Conservation (phyloP, 2,329 filamentous ascomycete species). For the Colletotrichum magnum region DNA sequence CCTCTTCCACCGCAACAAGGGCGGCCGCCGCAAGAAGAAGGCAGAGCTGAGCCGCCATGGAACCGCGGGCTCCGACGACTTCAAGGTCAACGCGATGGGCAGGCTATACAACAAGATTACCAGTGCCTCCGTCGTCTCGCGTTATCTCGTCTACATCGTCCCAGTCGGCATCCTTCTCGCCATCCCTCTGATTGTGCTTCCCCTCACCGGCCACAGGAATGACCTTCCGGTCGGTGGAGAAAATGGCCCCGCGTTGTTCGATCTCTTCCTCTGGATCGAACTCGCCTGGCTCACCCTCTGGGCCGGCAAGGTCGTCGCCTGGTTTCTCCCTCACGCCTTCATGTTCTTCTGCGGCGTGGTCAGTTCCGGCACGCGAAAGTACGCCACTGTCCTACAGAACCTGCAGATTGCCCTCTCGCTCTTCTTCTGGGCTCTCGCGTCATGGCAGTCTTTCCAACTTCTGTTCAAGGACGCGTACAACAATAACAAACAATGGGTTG, state of each 20-base stretch:
- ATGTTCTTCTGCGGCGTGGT: slow-evolving; percentile 80
- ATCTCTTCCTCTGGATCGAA: slow-evolving; percentile 79
- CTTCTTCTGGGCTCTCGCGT: slow-evolving; percentile 77
- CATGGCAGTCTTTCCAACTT: slow-evolving; percentile 73
- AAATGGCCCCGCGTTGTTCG: slow-evolving; percentile 66
- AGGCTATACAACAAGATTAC: slow-evolving; percentile 76
- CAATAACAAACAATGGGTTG: slow-evolving; percentile 60
- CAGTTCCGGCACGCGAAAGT: slow-evolving; percentile 79
- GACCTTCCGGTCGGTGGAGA: slow-evolving; percentile 55
- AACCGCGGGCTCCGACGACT: slow-evolving; percentile 64
- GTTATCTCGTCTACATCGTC: slow-evolving; percentile 78
- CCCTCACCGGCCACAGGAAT: slow-evolving; percentile 57
- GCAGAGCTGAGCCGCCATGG: slow-evolving; percentile 58
- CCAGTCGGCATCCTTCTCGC: slow-evolving; percentile 74
- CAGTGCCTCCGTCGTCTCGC: slow-evolving; percentile 73
- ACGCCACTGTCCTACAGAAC: slow-evolving; percentile 74
- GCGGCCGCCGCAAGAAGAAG: slow-evolving; percentile 67
- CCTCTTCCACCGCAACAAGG: slow-evolving; percentile 57
- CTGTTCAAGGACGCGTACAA: slow-evolving; percentile 56
- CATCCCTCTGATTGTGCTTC: slow-evolving; percentile 71
- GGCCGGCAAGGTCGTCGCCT: slow-evolving; percentile 76
- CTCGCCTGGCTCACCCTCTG: slow-evolving; percentile 78
- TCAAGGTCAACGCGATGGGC: slow-evolving; percentile 75
- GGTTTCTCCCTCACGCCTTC: slow-evolving; percentile 72
- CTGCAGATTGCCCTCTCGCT: slow-evolving; percentile 77